Evolutionary conservation across 495 filamentous ascomycete species (phyloP).

Genomic region (Aspergillus haitiensis): DNA sequence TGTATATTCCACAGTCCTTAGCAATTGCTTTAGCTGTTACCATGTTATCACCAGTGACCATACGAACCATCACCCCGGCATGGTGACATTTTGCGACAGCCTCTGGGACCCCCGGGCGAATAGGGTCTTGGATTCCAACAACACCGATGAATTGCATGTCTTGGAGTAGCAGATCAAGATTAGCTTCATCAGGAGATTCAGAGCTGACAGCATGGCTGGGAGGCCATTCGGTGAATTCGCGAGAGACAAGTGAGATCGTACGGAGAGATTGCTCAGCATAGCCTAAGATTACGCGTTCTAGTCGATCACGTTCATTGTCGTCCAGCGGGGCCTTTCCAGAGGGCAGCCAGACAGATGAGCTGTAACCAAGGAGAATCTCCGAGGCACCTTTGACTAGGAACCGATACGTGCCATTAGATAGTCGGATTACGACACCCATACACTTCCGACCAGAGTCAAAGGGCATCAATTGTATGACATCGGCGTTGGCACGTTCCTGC

Average conservation of each 20-base stretch:
- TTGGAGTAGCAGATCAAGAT: constrained; percentile 31
- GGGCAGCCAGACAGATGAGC: constrained; percentile 60
- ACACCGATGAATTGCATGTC: constrained; percentile 65
- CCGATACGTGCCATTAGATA: constrained; percentile 56
- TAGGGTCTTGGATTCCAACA: constrained; percentile 74
- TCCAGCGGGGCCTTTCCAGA: constrained; percentile 53
- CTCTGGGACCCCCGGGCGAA: constrained; percentile 65
- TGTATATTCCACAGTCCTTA: constrained; percentile 47
- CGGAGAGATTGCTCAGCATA: constrained; percentile 75
- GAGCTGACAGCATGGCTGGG: constrained; percentile 55
- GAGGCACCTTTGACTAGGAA: constrained; percentile 75
- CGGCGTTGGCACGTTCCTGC: constrained; percentile 61
- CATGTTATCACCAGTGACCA: constrained; percentile 78
- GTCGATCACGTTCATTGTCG: constrained; percentile 31
- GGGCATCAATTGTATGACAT: constrained; percentile 67
- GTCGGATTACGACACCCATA: constrained; percentile 66
- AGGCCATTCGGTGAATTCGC: constrained; percentile 75
- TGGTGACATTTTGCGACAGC: constrained; percentile 63
- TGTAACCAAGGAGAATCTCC: constrained; percentile 66
- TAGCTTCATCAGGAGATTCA: constrained; percentile 30
- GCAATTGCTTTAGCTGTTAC: constrained; percentile 73
- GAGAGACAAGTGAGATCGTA: constrained; percentile 75
- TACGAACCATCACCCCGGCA: constrained; percentile 76
- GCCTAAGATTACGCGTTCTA: constrained; percentile 60
- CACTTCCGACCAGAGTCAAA: constrained; percentile 77